phyloP scores from a whole-genome alignment of 2,329 filamentous ascomycete species.

The Emericellopsis atlantica region DNA sequence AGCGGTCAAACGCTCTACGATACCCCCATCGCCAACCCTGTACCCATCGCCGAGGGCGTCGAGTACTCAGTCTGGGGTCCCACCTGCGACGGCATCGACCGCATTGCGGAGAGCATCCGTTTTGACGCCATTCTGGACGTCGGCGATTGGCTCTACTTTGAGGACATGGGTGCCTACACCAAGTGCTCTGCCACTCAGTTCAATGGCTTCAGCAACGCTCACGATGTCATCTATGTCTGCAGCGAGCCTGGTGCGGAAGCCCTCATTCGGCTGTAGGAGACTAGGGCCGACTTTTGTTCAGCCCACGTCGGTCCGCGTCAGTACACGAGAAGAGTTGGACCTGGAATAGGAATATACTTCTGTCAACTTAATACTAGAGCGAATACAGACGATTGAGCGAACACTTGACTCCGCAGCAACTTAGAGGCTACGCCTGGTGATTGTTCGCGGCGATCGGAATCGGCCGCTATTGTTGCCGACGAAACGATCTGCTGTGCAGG shows the following conservation, averaged over 20 bases:
- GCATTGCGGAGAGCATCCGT: conserved; percentile 70
- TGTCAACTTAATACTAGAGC: no score
- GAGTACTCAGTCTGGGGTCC: conserved; percentile 98
- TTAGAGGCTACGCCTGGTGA: no score
- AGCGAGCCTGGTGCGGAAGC: conserved; percentile 81
- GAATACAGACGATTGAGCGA: no score
- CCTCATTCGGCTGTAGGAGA: conserved; percentile 34
- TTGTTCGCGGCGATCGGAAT: no score
- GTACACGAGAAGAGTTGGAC: neutral
- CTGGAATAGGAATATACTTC: no score
- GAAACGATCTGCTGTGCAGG: no score
- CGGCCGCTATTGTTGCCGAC: no score
- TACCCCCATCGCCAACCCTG: conserved; percentile 33
- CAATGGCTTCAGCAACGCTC: conserved; percentile 89
- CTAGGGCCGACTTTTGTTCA: neutral
- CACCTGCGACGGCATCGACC: conserved; percentile 95
- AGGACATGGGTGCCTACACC: conserved; percentile 97
- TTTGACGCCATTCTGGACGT: conserved; percentile 72
- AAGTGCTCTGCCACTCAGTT: conserved; percentile 96
- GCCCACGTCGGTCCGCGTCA: no score
- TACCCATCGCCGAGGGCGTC: conserved; percentile 35
- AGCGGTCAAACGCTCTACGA: conserved; percentile 46
- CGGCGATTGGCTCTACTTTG: conserved; percentile 97
- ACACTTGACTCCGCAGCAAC: no score
- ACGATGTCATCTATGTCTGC: conserved; percentile 89